A percentile compares a stretch with the other conserved stretches of the same genome.
phyloP scores from a whole-genome alignment of 164 flowering plant species.

The Saururus chinensis region DNA sequence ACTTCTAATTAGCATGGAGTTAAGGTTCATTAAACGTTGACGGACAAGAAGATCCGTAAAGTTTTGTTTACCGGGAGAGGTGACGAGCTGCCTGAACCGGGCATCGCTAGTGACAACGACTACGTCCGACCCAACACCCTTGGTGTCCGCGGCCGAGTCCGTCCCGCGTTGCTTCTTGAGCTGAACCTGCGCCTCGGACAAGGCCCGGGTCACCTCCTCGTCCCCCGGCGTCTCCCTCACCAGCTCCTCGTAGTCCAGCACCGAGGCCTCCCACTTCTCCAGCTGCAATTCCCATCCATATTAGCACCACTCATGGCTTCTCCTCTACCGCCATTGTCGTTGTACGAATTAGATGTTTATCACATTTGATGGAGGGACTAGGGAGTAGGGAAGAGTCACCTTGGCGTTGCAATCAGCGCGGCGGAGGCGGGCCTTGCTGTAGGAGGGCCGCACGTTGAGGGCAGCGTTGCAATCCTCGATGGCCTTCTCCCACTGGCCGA shows the following conservation, averaged over 20 bases:
- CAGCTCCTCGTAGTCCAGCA: slow-evolving; percentile 68
- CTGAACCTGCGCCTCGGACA: slow-evolving; percentile 49
- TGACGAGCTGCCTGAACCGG: slow-evolving; percentile 40
- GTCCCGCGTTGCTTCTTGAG: slow-evolving; percentile 39
- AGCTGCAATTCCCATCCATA: slow-evolving; percentile 21
- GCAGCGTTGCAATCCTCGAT: slow-evolving; percentile 68
- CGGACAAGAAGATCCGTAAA: neutral
- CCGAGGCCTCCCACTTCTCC: slow-evolving; percentile 72
- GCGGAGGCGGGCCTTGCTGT: slow-evolving; percentile 64
- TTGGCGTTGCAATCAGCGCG: slow-evolving; percentile 73
- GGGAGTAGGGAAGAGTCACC: slow-evolving; percentile 19
- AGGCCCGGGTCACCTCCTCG: slow-evolving; percentile 43
- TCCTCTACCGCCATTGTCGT: neutral
- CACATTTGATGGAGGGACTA: too few relatives aligned
- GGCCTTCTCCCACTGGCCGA: slow-evolving; percentile 69
- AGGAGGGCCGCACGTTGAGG: slow-evolving; percentile 48
- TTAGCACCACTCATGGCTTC: too few relatives aligned
- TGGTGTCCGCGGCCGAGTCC: too few relatives aligned
- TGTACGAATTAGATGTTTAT: too few relatives aligned
- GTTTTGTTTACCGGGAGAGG: slow-evolving; percentile 40
- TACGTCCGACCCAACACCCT: slow-evolving; percentile 40
- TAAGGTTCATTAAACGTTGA: too few relatives aligned
- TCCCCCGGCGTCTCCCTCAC: slow-evolving; percentile 55
- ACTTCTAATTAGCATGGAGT: too few relatives aligned
- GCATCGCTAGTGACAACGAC: slow-evolving; percentile 34